Evolutionary conservation across 352 stramenopile genomes (phyloP).

Genomic region (Lagenidium sp.): DNA sequence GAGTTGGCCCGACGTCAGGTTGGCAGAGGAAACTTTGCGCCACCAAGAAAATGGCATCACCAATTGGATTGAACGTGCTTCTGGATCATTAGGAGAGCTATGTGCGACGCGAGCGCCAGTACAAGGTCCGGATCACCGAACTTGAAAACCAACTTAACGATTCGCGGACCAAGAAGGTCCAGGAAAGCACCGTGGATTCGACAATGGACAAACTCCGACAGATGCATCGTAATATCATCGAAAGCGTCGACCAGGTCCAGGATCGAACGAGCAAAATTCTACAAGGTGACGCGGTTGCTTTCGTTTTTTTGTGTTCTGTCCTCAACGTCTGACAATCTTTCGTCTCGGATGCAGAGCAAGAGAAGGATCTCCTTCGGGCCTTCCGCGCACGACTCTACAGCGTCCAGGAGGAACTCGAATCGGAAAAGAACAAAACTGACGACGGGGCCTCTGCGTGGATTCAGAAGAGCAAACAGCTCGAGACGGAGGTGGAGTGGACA

Average conservation of each 20-base stretch:
- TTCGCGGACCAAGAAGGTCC: conserved; percentile 60
- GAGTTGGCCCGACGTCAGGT: conserved; percentile 50
- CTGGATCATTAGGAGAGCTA: too few relatives aligned
- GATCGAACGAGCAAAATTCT: conserved; percentile 86
- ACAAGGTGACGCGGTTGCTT: conserved; percentile 21
- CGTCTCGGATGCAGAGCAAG: conserved; percentile 64
- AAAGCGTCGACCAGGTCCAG: conserved; percentile 88
- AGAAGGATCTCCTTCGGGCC: conserved; percentile 85
- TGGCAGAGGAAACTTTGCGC: conserved; percentile 3
- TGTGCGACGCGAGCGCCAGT: conserved; percentile 79
- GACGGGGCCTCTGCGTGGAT: conserved; percentile 88
- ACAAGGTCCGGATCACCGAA: conserved; percentile 80
- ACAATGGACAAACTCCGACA: conserved; percentile 70
- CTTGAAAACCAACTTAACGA: conserved; percentile 62
- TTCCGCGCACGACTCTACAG: conserved; percentile 90
- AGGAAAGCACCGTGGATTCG: conserved; percentile 56
- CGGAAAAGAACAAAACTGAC: conserved; percentile 87
- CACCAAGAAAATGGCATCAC: too few relatives aligned
- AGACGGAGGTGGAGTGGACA: conserved; percentile 85
- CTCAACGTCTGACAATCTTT: too few relatives aligned
- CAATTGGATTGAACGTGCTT: conserved; percentile 16
- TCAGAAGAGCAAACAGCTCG: conserved; percentile 85
- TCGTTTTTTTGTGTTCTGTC: background rate
- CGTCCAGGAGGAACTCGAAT: conserved; percentile 89
- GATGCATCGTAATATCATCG: conserved; percentile 83